Percentiles rank a stretch among this genome's conserved stretches.
phyloP scores from a whole-genome alignment of 768 basidiomycete species.

The Termitomyces bulborhizus region DNA sequence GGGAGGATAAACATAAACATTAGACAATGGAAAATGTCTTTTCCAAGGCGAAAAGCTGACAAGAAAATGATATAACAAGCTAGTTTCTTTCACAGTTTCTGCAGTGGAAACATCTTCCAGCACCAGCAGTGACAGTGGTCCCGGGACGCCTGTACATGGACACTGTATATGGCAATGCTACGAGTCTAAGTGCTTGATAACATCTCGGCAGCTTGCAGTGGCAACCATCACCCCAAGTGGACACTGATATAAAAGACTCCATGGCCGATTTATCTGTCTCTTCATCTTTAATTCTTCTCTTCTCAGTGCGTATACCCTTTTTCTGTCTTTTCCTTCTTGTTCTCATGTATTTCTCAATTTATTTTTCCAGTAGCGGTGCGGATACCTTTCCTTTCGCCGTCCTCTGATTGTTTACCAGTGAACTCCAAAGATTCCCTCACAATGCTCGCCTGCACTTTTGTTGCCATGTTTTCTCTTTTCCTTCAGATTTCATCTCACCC shows the following conservation, averaged over 20 bases:
- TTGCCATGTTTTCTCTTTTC: slow-evolving; percentile 33
- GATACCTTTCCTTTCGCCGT: slow-evolving; percentile 15
- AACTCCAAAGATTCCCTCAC: slow-evolving; percentile 13
- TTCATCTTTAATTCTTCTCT: slow-evolving; percentile 9
- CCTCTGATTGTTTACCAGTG: slow-evolving; percentile 5
- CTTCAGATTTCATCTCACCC: slow-evolving; percentile 38
- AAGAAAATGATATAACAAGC: too few relatives aligned
- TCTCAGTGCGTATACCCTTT: slow-evolving; percentile 3
- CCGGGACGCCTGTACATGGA: background rate
- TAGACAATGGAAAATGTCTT: too few relatives aligned
- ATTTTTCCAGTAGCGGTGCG: slow-evolving; percentile 12
- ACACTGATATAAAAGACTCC: slow-evolving; percentile 3
- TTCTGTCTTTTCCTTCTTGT: background rate
- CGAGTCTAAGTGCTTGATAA: background rate
- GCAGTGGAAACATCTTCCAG: too few relatives aligned
- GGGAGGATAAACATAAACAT: too few relatives aligned
- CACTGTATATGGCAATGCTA: background rate
- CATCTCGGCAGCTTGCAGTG: background rate
- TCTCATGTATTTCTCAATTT: slow-evolving; percentile 7
- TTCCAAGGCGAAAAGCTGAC: too few relatives aligned
- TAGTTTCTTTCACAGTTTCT: too few relatives aligned
- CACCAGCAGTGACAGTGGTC: too few relatives aligned
- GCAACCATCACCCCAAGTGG: slow-evolving; percentile 10
- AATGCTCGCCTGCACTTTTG: slow-evolving; percentile 41
- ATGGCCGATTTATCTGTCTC: background rate